These are phyloP conservation scores for Fusarium buharicum DNA, from an alignment of 2,329 filamentous ascomycete genomes.

Conservation along the genomic window DNA sequence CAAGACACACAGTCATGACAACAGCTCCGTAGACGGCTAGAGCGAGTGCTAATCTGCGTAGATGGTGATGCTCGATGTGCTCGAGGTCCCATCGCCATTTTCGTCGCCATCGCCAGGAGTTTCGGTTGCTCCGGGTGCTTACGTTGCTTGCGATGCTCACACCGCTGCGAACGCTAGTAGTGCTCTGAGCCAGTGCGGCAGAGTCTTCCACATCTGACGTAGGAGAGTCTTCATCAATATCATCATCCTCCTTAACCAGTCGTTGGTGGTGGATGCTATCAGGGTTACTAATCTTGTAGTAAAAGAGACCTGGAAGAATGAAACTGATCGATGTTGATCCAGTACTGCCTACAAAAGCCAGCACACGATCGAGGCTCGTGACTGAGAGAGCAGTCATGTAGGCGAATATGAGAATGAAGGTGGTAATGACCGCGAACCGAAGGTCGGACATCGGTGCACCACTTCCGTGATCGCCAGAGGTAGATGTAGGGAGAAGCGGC, in stretches of 20 bases:
- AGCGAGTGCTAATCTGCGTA: constrained; percentile 78
- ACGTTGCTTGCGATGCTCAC: constrained; percentile 50
- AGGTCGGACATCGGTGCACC: constrained; percentile 79
- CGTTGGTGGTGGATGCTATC: constrained; percentile 87
- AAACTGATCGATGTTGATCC: constrained; percentile 97
- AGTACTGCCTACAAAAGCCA: constrained; percentile 95
- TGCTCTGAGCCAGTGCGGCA: constrained; percentile 57
- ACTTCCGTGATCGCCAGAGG: constrained; percentile 61
- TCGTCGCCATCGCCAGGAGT: constrained; percentile 62
- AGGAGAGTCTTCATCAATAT: constrained; percentile 67
- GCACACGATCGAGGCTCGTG: constrained; percentile 85
- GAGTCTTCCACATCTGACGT: constrained; percentile 63
- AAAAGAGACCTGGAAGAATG: constrained; percentile 94
- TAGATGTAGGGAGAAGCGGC: constrained; percentile 54
- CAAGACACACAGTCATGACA: constrained; percentile 90
- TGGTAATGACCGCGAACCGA: constrained; percentile 90
- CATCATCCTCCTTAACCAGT: constrained; percentile 90
- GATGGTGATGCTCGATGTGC: constrained; percentile 70
- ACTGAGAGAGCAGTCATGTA: constrained; percentile 94
- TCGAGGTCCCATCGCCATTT: constrained; percentile 69
- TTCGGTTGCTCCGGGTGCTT: constrained; percentile 42
- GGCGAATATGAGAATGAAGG: constrained; percentile 81
- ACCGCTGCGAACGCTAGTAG: constrained; percentile 57
- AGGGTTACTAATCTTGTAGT: constrained; percentile 96
- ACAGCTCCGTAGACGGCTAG: constrained; percentile 84